Evolutionary conservation across 768 basidiomycete genomes (phyloP).

Genomic region (Jaapia argillacea): DNA sequence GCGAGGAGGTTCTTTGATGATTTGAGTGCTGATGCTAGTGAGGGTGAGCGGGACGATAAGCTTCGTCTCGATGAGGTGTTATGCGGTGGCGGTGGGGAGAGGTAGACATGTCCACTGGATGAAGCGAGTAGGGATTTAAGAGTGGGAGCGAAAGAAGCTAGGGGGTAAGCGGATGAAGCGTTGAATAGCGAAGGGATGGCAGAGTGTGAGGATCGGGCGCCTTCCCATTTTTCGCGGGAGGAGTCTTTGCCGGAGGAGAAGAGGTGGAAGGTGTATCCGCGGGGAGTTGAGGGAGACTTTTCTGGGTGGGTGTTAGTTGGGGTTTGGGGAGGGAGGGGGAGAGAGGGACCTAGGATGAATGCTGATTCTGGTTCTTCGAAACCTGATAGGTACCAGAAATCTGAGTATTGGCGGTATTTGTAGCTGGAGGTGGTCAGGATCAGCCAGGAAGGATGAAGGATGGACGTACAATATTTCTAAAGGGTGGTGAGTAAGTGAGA

Average conservation of each 20-base stretch:
- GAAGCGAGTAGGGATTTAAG: slow-evolving; percentile 43
- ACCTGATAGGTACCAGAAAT: slow-evolving; percentile 95
- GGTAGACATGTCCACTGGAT: slow-evolving; percentile 33
- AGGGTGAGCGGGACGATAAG: slow-evolving; percentile 26
- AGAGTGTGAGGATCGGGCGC: slow-evolving; percentile 64
- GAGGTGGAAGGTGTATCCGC: slow-evolving; percentile 81
- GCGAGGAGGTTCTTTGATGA: background rate
- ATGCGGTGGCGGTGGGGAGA: slow-evolving; percentile 19
- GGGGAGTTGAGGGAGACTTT: slow-evolving; percentile 46
- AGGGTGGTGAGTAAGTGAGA: slow-evolving; percentile 1
- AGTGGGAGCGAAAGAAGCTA: slow-evolving; percentile 42
- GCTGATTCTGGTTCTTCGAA: slow-evolving; percentile 92
- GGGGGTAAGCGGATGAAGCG: slow-evolving; percentile 63
- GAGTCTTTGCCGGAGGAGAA: slow-evolving; percentile 72
- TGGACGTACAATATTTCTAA: slow-evolving; percentile 4
- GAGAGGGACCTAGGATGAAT: slow-evolving; percentile 79
- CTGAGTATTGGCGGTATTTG: slow-evolving; percentile 87
- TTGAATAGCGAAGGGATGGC: slow-evolving; percentile 62
- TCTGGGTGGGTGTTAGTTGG: too few species aligned
- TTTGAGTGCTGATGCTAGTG: slow-evolving; percentile 48
- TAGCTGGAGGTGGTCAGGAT: slow-evolving; percentile 44
- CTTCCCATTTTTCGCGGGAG: slow-evolving; percentile 86
- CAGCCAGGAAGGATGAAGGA: slow-evolving; percentile 19
- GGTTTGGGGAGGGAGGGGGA: too few species aligned
- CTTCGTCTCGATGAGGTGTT: slow-evolving; percentile 3